phyloP scores from a whole-genome alignment of 768 basidiomycete species.

The Clathrus columnatus region DNA sequence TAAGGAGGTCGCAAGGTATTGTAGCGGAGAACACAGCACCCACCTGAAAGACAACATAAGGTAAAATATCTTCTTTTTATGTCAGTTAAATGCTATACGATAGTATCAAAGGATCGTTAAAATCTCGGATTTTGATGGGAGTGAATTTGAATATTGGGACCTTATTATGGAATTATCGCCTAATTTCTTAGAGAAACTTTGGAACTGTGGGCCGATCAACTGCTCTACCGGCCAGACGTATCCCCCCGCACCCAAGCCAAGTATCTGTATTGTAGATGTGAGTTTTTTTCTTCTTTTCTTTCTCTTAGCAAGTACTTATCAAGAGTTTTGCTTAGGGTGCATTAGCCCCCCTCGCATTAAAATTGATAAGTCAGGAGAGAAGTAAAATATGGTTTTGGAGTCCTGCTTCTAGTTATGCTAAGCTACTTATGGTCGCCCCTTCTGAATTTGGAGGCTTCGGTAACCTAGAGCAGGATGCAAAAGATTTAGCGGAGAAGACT shows the following conservation, averaged over 20 bases:
- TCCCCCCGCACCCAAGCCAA: background rate
- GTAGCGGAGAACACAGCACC: background rate
- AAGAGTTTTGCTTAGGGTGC: background rate
- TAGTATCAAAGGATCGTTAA: background rate
- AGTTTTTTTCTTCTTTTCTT: too few relatives aligned
- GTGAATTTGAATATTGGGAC: background rate
- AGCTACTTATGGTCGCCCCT: background rate
- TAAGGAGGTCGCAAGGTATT: background rate
- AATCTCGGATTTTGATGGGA: background rate
- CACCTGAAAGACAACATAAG: background rate
- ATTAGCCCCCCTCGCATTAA: background rate
- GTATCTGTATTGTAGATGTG: background rate
- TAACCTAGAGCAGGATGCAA: background rate
- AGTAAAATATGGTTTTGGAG: background rate
- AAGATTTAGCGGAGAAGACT: background rate
- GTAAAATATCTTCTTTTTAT: background rate
- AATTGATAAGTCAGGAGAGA: background rate
- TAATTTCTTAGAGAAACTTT: background rate
- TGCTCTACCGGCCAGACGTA: background rate
- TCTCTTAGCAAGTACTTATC: too few relatives aligned
- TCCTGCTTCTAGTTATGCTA: background rate
- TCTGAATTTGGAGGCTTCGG: background rate
- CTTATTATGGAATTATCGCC: background rate
- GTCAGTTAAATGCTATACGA: too few relatives aligned
- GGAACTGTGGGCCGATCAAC: background rate